phyloP scores from a whole-genome alignment of 2,329 filamentous ascomycete genomes.

The Lizonia empirigonia region DNA sequence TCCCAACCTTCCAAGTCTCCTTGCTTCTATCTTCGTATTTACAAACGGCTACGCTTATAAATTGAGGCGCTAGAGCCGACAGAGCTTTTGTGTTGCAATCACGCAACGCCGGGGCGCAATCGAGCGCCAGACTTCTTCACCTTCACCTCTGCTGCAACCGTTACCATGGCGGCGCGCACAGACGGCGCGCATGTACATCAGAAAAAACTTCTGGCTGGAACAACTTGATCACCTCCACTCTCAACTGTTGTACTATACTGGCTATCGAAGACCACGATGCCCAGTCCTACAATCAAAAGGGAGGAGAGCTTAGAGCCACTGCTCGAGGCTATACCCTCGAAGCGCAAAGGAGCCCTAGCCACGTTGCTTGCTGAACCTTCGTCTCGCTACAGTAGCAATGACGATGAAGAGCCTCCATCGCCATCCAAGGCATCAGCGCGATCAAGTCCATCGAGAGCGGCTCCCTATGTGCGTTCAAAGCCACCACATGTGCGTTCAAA shows the following conservation, averaged over 20 bases:
- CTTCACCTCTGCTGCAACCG: slow-evolving; percentile 2
- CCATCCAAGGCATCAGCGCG: neutral
- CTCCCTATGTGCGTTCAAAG: too few relatives aligned
- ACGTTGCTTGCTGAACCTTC: neutral
- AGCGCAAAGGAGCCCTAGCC: neutral
- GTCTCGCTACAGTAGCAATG: neutral
- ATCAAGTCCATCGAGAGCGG: neutral
- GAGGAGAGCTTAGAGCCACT: slow-evolving; percentile 14
- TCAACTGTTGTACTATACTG: slow-evolving; percentile 1
- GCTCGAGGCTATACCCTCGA: neutral
- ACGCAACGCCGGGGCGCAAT: too few relatives aligned
- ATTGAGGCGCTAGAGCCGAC: too few relatives aligned
- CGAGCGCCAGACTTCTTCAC: neutral
- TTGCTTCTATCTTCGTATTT: too few relatives aligned
- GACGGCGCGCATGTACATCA: neutral
- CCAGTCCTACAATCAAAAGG: slow-evolving; percentile 11
- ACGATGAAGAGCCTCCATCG: neutral
- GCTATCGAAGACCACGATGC: slow-evolving; percentile 4
- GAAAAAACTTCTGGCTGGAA: neutral
- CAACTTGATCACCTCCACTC: neutral
- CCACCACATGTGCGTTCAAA: neutral
- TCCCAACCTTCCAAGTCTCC: too few relatives aligned
- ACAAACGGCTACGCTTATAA: too few relatives aligned
- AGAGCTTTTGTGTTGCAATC: too few relatives aligned
- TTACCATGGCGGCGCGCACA: neutral